phyloP scores from a whole-genome alignment of 805 yeast genomes.

The Cyberlindnera saturnus region DNA sequence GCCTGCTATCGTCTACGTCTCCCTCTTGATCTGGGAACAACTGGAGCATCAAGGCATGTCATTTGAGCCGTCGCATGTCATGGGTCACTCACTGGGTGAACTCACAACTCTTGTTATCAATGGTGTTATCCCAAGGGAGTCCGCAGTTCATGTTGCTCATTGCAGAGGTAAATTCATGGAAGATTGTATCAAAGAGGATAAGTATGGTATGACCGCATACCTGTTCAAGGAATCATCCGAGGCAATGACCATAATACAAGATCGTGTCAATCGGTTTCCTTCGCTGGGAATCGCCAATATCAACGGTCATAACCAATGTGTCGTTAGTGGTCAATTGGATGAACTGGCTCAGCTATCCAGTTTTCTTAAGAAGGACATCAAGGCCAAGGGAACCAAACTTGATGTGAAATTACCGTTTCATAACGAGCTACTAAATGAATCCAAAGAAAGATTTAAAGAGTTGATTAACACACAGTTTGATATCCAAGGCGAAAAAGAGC shows the following conservation, averaged over 20 bases:
- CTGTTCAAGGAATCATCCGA: slow-evolving; percentile 18
- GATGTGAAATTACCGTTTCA: slow-evolving; percentile 43
- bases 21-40: slow-evolving; percentile 22
- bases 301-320: slow-evolving; percentile 34
- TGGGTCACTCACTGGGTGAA: slow-evolving; percentile 44
- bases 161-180: slow-evolving; percentile 36
- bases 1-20: slow-evolving; percentile 20
- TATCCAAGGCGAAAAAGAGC: slow-evolving; percentile 8
- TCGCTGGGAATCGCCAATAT: slow-evolving; percentile 34
- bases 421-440: slow-evolving; percentile 29
- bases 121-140: slow-evolving; percentile 21
- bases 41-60: slow-evolving; percentile 18
- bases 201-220: slow-evolving; percentile 32
- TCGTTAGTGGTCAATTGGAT: slow-evolving; percentile 31
- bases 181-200: slow-evolving; percentile 15
- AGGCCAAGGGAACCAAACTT: slow-evolving; percentile 26
- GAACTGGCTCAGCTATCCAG: slow-evolving; percentile 13
- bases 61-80: slow-evolving; percentile 15
- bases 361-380: slow-evolving; percentile 14
- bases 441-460: slow-evolving; percentile 24
- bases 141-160: slow-evolving; percentile 22
- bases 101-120: slow-evolving; percentile 30
- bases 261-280: slow-evolving; percentile 4
- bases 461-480: slow-evolving; percentile 7
- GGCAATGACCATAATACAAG: slow-evolving; percentile 1